Evolutionary conservation across 306 rosid genomes (phyloP), one percentile per base, ranked within the genome.

Genomic region (Senna tora): DNA sequence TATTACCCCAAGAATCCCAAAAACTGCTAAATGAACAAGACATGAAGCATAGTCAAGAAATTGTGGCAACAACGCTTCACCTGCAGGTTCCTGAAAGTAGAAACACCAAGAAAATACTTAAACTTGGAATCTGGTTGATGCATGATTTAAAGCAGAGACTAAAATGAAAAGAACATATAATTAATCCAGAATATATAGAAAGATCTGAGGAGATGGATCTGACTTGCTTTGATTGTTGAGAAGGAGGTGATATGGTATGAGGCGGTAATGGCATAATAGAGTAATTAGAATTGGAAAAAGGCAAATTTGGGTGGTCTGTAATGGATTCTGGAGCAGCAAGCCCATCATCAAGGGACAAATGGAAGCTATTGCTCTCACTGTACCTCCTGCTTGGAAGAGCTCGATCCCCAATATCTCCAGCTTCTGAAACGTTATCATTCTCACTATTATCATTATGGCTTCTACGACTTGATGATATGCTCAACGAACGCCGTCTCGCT

Each of bases 331-430:
- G n/a, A n/a, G 65, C 61, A 80, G 66, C 57, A 59, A 19, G 77
- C n/a, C 84, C 89, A 34, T 84, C 91, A 10, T 84, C 91, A 10
- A 81, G 55, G 2, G 92, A 85, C 16, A 83, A 51, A 20, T 51
- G 66, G 30, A 82, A 41, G 68, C 81, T 89, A 65, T 41, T 55
- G 59, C 83, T 81, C 21, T 74, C 83, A 66, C 96, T 84, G 72
- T 77, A 38, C 67, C 89, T 83, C 73, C 71, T 83, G 74, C 86
- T 79, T 2, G 57, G 58, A 73, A 89, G 92, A 58, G 88, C 92
- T 30, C 97, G 79, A 69, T 94, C 96, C 30, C 99, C 96, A 15
- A 89, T 87, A 50, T 94, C 99, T 28, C 99, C 99, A 4, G 89
- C 97, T 80, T 94, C 92, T 20, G 98, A 91, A 57, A 86, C 92